A percentile compares a stretch with the other conserved stretches of the same genome.
Conservation (phyloP, 2,329 filamentous ascomycete genomes). For the Trichocomaceae sp. region DNA sequence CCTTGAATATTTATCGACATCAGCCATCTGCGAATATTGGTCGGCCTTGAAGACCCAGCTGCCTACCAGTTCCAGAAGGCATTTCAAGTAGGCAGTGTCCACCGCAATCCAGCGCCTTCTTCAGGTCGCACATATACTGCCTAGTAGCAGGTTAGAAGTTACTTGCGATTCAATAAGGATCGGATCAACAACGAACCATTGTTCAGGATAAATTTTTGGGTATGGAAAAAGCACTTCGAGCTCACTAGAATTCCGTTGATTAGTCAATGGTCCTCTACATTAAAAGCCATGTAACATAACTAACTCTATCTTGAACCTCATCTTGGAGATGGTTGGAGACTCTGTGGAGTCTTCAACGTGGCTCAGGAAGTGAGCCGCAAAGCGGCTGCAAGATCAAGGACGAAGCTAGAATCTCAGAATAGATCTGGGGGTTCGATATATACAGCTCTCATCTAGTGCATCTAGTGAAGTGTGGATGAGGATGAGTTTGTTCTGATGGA, state of each 20-base stretch:
- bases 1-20: background rate
- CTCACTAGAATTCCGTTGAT: slow-evolving; percentile 42
- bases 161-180: background rate
- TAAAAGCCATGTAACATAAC: slow-evolving; percentile 32
- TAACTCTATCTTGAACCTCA: slow-evolving; percentile 75
- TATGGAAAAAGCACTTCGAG: slow-evolving; percentile 68
- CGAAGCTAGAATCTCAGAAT: background rate
- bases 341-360: slow-evolving; percentile 1
- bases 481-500: background rate
- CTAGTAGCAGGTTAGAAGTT: slow-evolving; percentile 7
- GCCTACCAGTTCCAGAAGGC: slow-evolving; percentile 82
- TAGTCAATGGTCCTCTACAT: background rate
- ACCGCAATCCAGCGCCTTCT: slow-evolving; percentile 81
- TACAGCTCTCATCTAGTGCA: background rate
- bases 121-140: slow-evolving; percentile 72
- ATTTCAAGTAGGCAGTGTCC: slow-evolving; percentile 97
- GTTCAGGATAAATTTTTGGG: slow-evolving; percentile 66
- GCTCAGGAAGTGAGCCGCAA: background rate
- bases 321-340: slow-evolving; percentile 27
- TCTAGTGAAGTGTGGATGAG: background rate
- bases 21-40: background rate
- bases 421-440: background rate
- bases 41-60: background rate
- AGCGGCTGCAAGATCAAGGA: background rate
- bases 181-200: slow-evolving; percentile 31